Evolutionary conservation across 129 eudicot species (phyloP).

Genomic region (Silybum marianum): DNA sequence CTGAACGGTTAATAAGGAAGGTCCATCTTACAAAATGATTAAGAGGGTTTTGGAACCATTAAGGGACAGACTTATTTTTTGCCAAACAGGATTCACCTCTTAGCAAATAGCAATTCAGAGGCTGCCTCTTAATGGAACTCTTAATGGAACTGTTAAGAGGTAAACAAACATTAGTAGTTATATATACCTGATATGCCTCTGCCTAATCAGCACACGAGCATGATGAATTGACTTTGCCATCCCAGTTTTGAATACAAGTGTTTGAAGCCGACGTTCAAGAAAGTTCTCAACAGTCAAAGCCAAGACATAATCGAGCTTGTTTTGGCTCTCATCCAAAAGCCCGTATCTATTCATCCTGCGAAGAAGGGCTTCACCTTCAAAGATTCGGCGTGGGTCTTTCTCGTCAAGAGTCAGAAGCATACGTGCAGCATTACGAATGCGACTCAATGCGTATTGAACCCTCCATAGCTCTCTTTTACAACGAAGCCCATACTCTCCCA

Average conservation of each 20-base stretch:
- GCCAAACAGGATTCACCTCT: no score
- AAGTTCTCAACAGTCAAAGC: slow-evolving; percentile 53
- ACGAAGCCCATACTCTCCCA: slow-evolving; percentile 46
- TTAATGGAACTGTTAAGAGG: no score
- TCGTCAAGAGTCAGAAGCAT: slow-evolving; percentile 43
- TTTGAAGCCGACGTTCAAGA: slow-evolving; percentile 47
- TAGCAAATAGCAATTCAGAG: no score
- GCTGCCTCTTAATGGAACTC: no score
- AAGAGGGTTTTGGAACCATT: no score
- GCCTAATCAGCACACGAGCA: slow-evolving; percentile 49
- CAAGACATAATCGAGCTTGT: slow-evolving; percentile 54
- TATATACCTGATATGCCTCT: slow-evolving; percentile 51
- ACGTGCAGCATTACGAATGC: slow-evolving; percentile 51
- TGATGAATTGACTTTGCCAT: slow-evolving; percentile 50
- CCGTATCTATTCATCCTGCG: slow-evolving; percentile 47
- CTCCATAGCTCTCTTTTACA: slow-evolving; percentile 54
- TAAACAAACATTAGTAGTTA: background rate
- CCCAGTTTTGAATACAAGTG: slow-evolving; percentile 46
- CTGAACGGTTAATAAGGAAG: no score
- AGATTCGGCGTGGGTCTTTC: slow-evolving; percentile 43
- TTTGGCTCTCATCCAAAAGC: slow-evolving; percentile 18
- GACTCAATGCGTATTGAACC: slow-evolving; percentile 47
- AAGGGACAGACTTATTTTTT: no score
- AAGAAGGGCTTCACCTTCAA: slow-evolving; percentile 55
- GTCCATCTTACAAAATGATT: no score